Percentiles rank a stretch among this genome's conserved stretches.
Conservation (phyloP, 2,329 filamentous ascomycete genomes). For the Akanthomyces muscarius region DNA sequence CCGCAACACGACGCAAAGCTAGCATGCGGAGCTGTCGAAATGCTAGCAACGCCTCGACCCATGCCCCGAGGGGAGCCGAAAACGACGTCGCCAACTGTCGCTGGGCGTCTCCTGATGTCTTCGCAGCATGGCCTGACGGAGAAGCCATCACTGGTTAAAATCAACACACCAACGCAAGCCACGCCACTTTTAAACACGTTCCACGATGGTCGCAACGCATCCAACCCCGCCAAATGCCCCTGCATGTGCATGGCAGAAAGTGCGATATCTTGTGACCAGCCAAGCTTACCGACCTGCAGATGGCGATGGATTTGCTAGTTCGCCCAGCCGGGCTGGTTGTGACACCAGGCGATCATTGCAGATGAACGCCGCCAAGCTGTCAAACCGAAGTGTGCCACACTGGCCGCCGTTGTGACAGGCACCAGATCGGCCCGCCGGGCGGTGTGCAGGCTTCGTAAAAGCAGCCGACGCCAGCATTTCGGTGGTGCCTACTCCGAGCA, state of each 20-base stretch:
- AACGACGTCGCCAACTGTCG: neutral
- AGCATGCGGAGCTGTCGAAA: neutral
- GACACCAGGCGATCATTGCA: neutral
- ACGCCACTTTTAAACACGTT: neutral
- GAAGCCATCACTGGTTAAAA: neutral
- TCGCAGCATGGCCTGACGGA: neutral
- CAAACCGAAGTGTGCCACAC: neutral
- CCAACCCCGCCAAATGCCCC: neutral
- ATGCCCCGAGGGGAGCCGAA: neutral
- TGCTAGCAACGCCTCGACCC: neutral
- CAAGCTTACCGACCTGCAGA: slow-evolving; percentile 4
- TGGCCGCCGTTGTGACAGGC: neutral
- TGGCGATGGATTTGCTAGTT: neutral
- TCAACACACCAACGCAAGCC: neutral
- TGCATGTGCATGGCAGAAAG: neutral
- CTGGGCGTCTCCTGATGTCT: neutral
- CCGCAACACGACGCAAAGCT: neutral
- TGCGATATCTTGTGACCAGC: neutral
- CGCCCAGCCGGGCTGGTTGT: neutral
- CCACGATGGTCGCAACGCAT: neutral
- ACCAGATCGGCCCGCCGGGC: neutral
- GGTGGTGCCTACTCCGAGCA: neutral
- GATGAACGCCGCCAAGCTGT: neutral
- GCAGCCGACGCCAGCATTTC: neutral
- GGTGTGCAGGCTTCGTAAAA: neutral